Conservation (phyloP, 768 basidiomycete genomes). For the Mycena metata region DNA sequence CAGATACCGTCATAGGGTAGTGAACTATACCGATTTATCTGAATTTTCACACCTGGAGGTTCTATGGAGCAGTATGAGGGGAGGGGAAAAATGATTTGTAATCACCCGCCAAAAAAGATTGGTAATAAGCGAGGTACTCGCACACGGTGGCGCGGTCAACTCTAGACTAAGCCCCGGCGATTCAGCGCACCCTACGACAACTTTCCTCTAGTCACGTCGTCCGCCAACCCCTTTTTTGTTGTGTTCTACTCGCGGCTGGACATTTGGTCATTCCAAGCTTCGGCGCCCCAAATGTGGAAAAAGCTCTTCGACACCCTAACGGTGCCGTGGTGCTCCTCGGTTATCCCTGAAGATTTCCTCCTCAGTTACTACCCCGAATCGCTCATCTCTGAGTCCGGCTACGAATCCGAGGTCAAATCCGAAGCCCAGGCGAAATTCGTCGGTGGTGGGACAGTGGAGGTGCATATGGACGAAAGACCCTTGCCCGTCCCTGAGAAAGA, state of each 20-base stretch:
- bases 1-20: too few relatives aligned
- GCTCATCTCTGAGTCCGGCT: neutral
- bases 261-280: neutral
- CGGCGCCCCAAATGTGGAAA: neutral
- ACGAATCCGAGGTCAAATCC: neutral
- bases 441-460: neutral
- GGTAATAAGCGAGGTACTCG: too few relatives aligned
- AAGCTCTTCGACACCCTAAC: neutral
- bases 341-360: conserved; percentile 12
- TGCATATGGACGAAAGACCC: neutral
- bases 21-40: too few relatives aligned
- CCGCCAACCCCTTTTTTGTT: conserved; percentile 21
- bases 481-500: neutral
- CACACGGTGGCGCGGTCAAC: too few relatives aligned
- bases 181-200: too few relatives aligned
- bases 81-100: too few relatives aligned
- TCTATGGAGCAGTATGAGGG: too few relatives aligned
- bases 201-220: conserved; percentile 12
- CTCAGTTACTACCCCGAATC: conserved; percentile 9
- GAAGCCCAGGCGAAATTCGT: neutral
- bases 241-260: neutral
- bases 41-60: too few relatives aligned
- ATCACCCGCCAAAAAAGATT: too few relatives aligned
- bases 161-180: too few relatives aligned
- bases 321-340: neutral